Evolutionary conservation across 768 basidiomycete species (phyloP), one percentile per base, ranked within the genome.

Genomic region (Podaxis sp.): DNA sequence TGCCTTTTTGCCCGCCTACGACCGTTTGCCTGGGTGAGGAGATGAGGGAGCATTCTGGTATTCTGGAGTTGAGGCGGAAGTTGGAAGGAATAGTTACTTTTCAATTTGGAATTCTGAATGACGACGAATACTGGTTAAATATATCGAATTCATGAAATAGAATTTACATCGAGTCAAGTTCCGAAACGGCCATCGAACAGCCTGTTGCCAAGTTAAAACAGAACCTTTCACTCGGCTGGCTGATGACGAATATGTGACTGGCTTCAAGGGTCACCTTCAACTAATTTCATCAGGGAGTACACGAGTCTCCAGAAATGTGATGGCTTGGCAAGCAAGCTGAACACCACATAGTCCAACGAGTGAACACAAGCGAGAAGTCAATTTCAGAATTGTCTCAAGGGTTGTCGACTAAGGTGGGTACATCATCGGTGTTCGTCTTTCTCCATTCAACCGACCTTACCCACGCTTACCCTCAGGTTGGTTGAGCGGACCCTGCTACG

Each of bases 361-460:
- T n/a, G 36, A 55, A 17, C 33, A 28, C 19, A 38, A 38, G 17
- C 36, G 33, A 38, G 11, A 15, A 42, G 33, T 33, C 40, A 13
- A 15, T n/a, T n/a, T 42, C 40, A 42, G 17, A 42, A 11, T 42
- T 42, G 40, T 17, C 15, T 4, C 15, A 55, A 22, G 22, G 22
- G 44, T 22, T 49, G 30, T 9, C 17, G 58, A 17, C 33, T n/a
- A 30, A 24, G 30, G 55, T 58, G 28, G 5, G 48, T 11, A 24
- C 48, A 22, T 51, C 46, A 39, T 39, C 19, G 51, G 59, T 22
- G 59, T 52, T 57, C 17, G 7, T 44, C 38, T 30, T 60, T 60
- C 59, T 60, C 59, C 59, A 60, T 60, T 60, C 22, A 60, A 60
- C 36, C 3, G n/a, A 52, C 49, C 49, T 52, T 60, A 60, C 59